Evolutionary conservation across 176 grass and related monocot genomes (phyloP), one percentile per base, ranked within the genome.

Genomic region (Oryza meridionalis): DNA sequence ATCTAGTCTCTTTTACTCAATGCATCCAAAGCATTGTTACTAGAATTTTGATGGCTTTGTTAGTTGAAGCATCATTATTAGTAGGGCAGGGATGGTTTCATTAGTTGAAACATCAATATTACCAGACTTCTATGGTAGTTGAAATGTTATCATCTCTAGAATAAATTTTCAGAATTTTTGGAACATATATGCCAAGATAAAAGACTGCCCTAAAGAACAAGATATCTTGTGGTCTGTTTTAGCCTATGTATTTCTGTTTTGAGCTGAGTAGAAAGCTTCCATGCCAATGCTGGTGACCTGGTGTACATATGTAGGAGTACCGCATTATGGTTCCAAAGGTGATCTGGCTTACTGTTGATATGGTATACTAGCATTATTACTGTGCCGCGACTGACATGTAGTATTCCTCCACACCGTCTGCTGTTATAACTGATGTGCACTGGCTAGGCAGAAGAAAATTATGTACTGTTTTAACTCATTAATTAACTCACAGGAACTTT

Each of bases 191-290:
- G 21, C 42, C 63, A 31, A 33, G 17, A 25, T 14, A 77, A 17
- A 4, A 4, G 65, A 24, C 3, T 25, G 4, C 31, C 24, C 13
- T 27, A 63, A 85, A 71, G 27, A 76, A 35, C 2, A 77, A 72
- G 43, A 67, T 5, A 65, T 43, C 24, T 0, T 63, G 33, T 47
- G 46, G 26, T 63, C 35, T 46, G 38, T 24, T 47, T 1, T 19
- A 63, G 7, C 47, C 37, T 50, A 50, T 50, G 47, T 50, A 4
- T 43, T 67, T 83, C 29, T 51, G 32, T 73, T 58, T n/a, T 58
- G 19, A 84, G 73, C 40, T 42, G 67, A 83, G 44, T 35, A 47
- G 6, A 19, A 86, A 35, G 46, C 32, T 70, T 70, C 6, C 71
- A 61, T 65, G 29, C n/a, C 69, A 46, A 43, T 26, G 1, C 17